A percentile compares a stretch with the other conserved stretches of the same genome.
Evolutionary conservation across 345 rosid species (phyloP).

Genomic region (Bruguiera gymnorhiza): DNA sequence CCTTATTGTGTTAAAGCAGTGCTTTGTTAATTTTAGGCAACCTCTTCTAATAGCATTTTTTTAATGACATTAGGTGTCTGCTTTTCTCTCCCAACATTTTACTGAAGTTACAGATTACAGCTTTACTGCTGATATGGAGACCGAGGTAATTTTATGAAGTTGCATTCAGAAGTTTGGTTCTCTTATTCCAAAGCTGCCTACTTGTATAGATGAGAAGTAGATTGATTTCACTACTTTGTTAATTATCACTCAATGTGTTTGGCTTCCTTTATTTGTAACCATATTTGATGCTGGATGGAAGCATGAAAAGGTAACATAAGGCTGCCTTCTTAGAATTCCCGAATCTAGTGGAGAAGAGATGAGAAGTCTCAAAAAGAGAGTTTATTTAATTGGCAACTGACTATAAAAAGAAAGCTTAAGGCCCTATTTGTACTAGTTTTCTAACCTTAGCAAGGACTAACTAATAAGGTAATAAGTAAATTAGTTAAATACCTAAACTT

Average conservation of each 20-base stretch:
- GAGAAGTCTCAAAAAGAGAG: too few species aligned
- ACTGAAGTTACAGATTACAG: slow-evolving; percentile 91
- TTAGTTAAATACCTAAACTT: too few species aligned
- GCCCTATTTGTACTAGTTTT: too few species aligned
- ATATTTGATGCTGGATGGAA: not conserved
- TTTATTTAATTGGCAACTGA: too few species aligned
- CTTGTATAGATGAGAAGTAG: not conserved
- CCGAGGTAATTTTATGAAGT: slow-evolving; percentile 54
- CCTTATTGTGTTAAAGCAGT: not conserved
- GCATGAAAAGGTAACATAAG: too few species aligned
- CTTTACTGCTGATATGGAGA: slow-evolving; percentile 98
- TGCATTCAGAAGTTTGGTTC: slow-evolving; percentile 4
- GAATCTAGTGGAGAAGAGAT: too few species aligned
- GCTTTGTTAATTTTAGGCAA: slow-evolving; percentile 6
- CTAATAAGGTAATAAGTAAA: too few species aligned
- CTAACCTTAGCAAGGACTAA: too few species aligned
- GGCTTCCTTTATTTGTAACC: not conserved
- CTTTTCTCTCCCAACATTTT: slow-evolving; percentile 84
- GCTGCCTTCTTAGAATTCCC: too few species aligned
- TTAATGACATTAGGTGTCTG: slow-evolving; percentile 64
- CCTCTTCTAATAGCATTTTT: slow-evolving; percentile 1
- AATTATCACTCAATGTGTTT: too few species aligned
- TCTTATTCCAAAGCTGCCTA: not conserved
- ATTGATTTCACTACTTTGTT: too few species aligned
- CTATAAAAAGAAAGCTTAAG: too few species aligned